Evolutionary conservation across 2,329 filamentous ascomycete species (phyloP).

Genomic region (Hirsutella rhossiliensis): DNA sequence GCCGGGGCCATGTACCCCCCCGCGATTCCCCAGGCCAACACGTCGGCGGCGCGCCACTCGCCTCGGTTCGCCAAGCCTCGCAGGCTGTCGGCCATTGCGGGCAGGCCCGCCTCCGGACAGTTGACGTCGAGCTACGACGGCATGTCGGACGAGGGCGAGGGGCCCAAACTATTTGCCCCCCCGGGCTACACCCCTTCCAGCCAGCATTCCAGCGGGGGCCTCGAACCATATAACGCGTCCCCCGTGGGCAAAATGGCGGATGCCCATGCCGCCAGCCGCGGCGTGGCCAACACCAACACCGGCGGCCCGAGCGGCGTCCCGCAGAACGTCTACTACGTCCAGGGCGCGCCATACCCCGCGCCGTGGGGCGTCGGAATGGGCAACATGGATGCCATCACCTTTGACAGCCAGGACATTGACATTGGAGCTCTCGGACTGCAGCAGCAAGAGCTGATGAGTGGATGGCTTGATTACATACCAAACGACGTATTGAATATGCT

Average conservation of each 20-base stretch:
- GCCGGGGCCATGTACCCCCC: constrained; percentile 33
- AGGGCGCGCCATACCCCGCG: constrained; percentile 15
- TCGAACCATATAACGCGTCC: constrained; percentile 30
- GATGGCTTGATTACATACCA: constrained; percentile 63
- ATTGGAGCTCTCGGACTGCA: constrained; percentile 50
- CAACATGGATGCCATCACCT: constrained; percentile 46
- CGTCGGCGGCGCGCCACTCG: constrained; percentile 35
- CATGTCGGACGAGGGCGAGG: constrained; percentile 16
- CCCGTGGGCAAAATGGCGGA: constrained; percentile 29
- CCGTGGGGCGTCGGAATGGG: constrained; percentile 19
- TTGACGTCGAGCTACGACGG: constrained; percentile 17
- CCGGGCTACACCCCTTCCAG: constrained; percentile 27
- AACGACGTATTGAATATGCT: constrained; percentile 51
- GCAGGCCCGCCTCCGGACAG: constrained; percentile 8
- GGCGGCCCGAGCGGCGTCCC: neutral
- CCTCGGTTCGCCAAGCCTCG: constrained; percentile 16
- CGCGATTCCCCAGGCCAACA: constrained; percentile 34
- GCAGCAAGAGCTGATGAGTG: constrained; percentile 52
- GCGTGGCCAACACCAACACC: neutral
- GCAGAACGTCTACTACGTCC: constrained; percentile 15
- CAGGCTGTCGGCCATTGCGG: constrained; percentile 11
- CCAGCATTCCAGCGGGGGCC: constrained; percentile 26
- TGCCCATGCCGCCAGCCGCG: neutral
- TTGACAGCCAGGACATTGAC: constrained; percentile 67
- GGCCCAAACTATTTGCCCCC: constrained; percentile 19